phyloP scores from a whole-genome alignment of 2,329 filamentous ascomycete genomes.

The Cladosporium sp. region DNA sequence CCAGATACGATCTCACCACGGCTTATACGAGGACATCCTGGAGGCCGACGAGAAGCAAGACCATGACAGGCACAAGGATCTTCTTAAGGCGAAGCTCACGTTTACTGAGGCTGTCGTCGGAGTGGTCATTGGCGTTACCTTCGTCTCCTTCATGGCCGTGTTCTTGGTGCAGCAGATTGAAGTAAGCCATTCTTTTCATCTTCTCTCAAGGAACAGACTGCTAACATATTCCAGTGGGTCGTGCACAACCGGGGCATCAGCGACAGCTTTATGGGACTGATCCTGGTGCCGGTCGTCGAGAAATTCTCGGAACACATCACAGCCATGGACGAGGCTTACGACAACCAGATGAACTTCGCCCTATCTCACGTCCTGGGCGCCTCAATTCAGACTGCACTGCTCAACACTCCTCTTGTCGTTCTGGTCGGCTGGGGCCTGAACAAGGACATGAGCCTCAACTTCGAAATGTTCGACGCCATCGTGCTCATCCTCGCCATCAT shows the following conservation, averaged over 20 bases:
- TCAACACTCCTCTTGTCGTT: conserved; percentile 82
- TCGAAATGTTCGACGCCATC: conserved; percentile 83
- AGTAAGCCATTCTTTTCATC: neutral
- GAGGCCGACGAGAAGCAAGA: conserved; percentile 70
- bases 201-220: conserved; percentile 28
- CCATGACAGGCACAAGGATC: conserved; percentile 63
- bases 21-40: conserved; percentile 75
- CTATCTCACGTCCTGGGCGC: conserved; percentile 83
- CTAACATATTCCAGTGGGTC: conserved; percentile 44
- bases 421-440: conserved; percentile 79
- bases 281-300: conserved; percentile 78
- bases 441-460: conserved; percentile 74
- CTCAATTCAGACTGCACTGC: conserved; percentile 84
- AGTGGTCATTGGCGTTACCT: conserved; percentile 63
- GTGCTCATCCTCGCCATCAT: conserved; percentile 81
- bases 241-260: conserved; percentile 53
- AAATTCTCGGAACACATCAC: conserved; percentile 85
- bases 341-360: conserved; percentile 75
- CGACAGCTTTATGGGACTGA: conserved; percentile 67
- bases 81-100: conserved; percentile 68
- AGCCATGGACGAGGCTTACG: conserved; percentile 81
- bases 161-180: conserved; percentile 76
- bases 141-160: conserved; percentile 74
- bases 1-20: conserved; percentile 74
- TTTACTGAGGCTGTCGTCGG: conserved; percentile 71